These are phyloP conservation scores for Eleusine indica DNA, from an alignment of 176 grass and related monocot species.

Conservation along the genomic window DNA sequence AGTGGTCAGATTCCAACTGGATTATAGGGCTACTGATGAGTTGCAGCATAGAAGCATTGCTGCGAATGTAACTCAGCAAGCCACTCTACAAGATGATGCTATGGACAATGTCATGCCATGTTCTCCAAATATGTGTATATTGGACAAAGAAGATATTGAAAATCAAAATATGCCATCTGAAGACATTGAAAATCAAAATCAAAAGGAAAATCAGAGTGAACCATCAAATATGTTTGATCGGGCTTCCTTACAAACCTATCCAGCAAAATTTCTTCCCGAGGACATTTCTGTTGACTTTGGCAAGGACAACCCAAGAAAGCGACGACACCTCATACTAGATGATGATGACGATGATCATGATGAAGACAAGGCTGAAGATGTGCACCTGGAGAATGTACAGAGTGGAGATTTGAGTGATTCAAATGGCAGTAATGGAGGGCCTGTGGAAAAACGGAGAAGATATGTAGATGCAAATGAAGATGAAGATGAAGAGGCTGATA, in stretches of 20 bases:
- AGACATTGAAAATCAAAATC: neutral
- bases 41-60: conserved; percentile 10
- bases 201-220: conserved; percentile 16
- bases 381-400: neutral
- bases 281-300: conserved; percentile 19
- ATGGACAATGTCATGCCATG: neutral
- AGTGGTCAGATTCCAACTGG: neutral
- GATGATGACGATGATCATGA: conserved; percentile 7
- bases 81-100: neutral
- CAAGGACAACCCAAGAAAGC: conserved; percentile 30
- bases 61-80: neutral
- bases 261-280: neutral
- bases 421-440: neutral
- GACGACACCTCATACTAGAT: conserved; percentile 10
- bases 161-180: neutral
- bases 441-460: too few species aligned
- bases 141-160: conserved; percentile 16
- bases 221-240: conserved; percentile 16
- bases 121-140: neutral
- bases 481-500: too few species aligned
- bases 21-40: neutral
- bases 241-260: neutral
- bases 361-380: neutral
- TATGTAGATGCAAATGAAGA: too few species aligned
- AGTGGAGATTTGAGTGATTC: neutral